Evolutionary conservation across 1,139 yeast species (phyloP), one percentile per base, ranked within the genome.

Genomic region (Candida sanyaensis): DNA sequence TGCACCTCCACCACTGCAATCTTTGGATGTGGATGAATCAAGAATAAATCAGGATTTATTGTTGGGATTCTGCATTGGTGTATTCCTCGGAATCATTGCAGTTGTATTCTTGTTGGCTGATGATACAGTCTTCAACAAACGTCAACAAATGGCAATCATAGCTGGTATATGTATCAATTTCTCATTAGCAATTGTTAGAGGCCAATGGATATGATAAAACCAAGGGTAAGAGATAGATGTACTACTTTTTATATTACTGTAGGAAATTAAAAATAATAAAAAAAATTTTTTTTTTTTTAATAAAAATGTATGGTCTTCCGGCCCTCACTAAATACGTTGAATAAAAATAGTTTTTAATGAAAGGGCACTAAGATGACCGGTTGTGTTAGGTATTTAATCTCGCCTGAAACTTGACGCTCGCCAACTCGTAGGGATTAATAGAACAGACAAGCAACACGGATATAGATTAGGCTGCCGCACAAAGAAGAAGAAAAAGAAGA

Each of bases 31-130:
- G 37, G 76, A 63, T 46, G 79, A 64, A 55, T 50, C 57, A 27
- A 66, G 65, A 42, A 75, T 77, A 30, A 84, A 84, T 57, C 79
- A 75, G 49, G 89, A 85, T 56, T 62, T 86, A 39, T 63, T 86
- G n/a, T 52, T 85, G 26, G 92, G 92, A 5, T 73, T 86, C 7
- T 60, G 80, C 13, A 63, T 84, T 6, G 93, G 95, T 0, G 78
- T 83, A 41, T 76, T 82, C 37, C 65, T 86, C 34, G 95, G 95
- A 0, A 78, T 83, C 0, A 65, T 84, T 41, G 81, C 88, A 11
- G 57, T 84, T 24, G 70, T 86, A 24, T 70, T 86, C 50, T 56
- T 85, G 42, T 66, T 78, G 46, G 73, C 77, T 41, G 87, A 84
- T 50, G 82, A 82, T 45, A 70, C 80, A 1, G 64, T 78, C 26